These are phyloP conservation scores for Leccinellum rugosiceps DNA, from an alignment of 768 basidiomycete genomes.

Conservation along the genomic window DNA sequence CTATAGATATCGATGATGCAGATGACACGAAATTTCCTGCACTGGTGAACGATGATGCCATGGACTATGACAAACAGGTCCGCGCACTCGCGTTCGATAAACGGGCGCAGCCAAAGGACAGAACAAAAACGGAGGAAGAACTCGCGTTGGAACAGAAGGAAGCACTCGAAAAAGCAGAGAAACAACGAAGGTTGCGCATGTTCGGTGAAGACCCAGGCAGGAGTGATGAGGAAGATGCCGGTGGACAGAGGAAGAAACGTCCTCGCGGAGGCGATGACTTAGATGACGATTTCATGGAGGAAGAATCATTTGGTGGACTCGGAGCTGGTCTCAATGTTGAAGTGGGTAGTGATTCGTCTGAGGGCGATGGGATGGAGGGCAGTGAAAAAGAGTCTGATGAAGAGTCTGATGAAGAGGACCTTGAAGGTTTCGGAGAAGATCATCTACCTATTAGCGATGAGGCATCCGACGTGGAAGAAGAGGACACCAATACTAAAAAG, in stretches of 20 bases:
- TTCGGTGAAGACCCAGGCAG: constrained; percentile 71
- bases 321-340: constrained; percentile 38
- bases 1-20: constrained; percentile 37
- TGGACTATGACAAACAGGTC: constrained; percentile 90
- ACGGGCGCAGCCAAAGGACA: constrained; percentile 89
- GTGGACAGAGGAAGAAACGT: constrained; percentile 46
- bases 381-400: constrained; percentile 28
- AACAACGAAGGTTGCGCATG: constrained; percentile 77
- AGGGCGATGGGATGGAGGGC: constrained; percentile 32
- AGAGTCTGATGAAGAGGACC: constrained; percentile 17
- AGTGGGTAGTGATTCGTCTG: constrained; percentile 36
- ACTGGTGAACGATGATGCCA: constrained; percentile 25
- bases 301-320: constrained; percentile 33
- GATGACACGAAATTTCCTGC: neutral
- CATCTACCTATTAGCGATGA: constrained; percentile 37
- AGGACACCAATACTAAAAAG: constrained; percentile 44
- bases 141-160: constrained; percentile 86
- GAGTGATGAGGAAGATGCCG: constrained; percentile 53
- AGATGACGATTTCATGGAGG: constrained; percentile 78
- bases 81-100: constrained; percentile 91
- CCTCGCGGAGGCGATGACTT: constrained; percentile 79
- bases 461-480: constrained; percentile 33
- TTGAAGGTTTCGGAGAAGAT: constrained; percentile 33
- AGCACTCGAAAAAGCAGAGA: constrained; percentile 81
- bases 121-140: constrained; percentile 97